These are phyloP conservation scores for Exserohilum rostratum DNA, from an alignment of 2,329 filamentous ascomycete genomes.

Conservation along the genomic window DNA sequence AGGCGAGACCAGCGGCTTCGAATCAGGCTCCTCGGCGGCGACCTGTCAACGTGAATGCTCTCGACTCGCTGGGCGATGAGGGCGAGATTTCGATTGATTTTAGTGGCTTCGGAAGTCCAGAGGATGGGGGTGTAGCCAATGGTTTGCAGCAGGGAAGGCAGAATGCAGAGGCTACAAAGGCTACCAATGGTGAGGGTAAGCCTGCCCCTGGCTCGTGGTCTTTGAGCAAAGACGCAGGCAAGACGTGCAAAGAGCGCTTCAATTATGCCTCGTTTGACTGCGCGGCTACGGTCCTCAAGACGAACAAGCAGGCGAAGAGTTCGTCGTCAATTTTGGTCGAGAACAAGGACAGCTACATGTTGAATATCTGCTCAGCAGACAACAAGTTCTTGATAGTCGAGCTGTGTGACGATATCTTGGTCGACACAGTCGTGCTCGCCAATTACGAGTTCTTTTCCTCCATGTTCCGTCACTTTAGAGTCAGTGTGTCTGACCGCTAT, in stretches of 20 bases:
- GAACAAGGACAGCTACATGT: constrained; percentile 98
- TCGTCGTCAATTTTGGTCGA: constrained; percentile 88
- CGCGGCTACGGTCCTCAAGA: constrained; percentile 90
- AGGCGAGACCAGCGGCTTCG: constrained; percentile 55
- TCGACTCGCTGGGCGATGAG: constrained; percentile 85
- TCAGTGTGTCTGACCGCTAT: constrained; percentile 93
- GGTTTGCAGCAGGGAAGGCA: constrained; percentile 24
- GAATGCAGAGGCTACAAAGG: constrained; percentile 19
- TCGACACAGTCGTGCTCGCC: constrained; percentile 95
- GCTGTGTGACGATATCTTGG: constrained; percentile 81
- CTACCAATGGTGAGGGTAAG: constrained; percentile 35
- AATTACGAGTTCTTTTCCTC: constrained; percentile 99
- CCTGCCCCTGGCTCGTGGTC: constrained; percentile 41
- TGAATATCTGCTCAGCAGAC: constrained; percentile 82
- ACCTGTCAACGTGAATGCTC: constrained; percentile 65
- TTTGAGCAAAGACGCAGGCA: constrained; percentile 90
- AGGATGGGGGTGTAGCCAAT: constrained; percentile 26
- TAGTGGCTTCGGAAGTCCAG: constrained; percentile 62
- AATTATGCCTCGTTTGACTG: constrained; percentile 98
- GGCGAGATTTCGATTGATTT: constrained; percentile 82
- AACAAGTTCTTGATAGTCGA: constrained; percentile 97
- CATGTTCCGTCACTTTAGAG: constrained; percentile 87
- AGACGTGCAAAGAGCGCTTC: constrained; percentile 96
- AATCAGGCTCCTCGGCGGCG: constrained; percentile 57
- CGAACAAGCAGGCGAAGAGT: constrained; percentile 84